Evolutionary conservation across 495 filamentous ascomycete genomes (phyloP).

Genomic region (Penicillium bialowiezense): DNA sequence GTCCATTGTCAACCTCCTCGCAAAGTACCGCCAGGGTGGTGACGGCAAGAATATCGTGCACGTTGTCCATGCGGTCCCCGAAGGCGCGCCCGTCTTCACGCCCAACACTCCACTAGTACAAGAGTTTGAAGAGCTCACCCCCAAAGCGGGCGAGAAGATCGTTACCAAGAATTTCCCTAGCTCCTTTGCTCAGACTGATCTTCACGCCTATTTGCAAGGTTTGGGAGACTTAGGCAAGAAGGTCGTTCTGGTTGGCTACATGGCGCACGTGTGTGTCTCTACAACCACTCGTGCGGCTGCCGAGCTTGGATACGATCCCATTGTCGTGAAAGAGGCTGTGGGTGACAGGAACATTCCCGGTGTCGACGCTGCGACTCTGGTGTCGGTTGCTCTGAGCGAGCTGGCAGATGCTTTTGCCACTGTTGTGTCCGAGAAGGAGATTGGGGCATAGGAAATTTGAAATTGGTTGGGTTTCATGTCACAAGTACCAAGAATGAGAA

Average conservation of each 20-base stretch:
- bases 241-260: slow-evolving; percentile 15
- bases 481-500: too few relatives aligned
- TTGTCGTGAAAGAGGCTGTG: not conserved
- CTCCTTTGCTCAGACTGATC: slow-evolving; percentile 45
- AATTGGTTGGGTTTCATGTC: too few relatives aligned
- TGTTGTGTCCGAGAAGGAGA: not conserved
- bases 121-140: slow-evolving; percentile 50
- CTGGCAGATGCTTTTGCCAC: not conserved
- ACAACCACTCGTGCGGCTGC: not conserved
- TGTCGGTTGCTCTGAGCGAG: not conserved
- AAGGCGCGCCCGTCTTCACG: slow-evolving; percentile 61
- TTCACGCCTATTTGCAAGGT: slow-evolving; percentile 36
- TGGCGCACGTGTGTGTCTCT: not conserved
- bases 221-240: slow-evolving; percentile 39
- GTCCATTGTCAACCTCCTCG: slow-evolving; percentile 47
- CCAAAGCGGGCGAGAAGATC: slow-evolving; percentile 44
- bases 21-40: slow-evolving; percentile 45
- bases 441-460: not conserved
- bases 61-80: slow-evolving; percentile 51
- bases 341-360: not conserved
- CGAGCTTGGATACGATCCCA: not conserved
- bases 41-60: slow-evolving; percentile 52
- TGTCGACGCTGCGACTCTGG: not conserved
- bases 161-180: slow-evolving; percentile 46
- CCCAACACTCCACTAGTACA: slow-evolving; percentile 48